These are phyloP conservation scores for Platanus orientalis DNA, from an alignment of 164 flowering plant genomes.

Conservation along the genomic window DNA sequence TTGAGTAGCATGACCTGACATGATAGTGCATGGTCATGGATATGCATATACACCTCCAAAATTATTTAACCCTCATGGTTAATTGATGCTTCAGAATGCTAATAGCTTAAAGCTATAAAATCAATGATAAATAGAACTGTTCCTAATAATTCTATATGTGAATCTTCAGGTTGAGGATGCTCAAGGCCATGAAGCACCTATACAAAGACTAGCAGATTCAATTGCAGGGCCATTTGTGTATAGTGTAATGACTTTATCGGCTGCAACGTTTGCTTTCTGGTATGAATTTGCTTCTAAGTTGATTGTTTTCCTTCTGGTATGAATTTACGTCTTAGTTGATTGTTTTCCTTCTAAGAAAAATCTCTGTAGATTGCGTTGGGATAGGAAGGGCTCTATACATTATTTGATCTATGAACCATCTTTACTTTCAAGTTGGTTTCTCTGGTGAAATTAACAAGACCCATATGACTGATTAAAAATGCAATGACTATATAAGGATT, in stretches of 20 bases:
- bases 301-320: conserved; percentile 1
- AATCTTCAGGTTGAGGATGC: conserved; percentile 85
- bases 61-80: background rate
- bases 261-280: conserved; percentile 93
- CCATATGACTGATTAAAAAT: background rate
- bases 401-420: background rate
- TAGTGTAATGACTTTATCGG: conserved; percentile 80
- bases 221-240: conserved; percentile 98
- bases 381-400: background rate
- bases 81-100: background rate
- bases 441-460: background rate
- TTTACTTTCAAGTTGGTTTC: background rate
- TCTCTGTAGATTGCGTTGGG: background rate
- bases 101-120: background rate
- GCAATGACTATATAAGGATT: background rate
- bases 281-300: conserved; percentile 24
- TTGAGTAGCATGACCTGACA: too few species aligned
- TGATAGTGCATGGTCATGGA: too few species aligned
- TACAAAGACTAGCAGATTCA: conserved; percentile 93
- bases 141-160: background rate
- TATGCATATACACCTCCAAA: too few species aligned
- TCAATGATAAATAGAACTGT: background rate
- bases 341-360: background rate
- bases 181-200: conserved; percentile 93
- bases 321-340: too few species aligned